Evolutionary conservation across 2,329 filamentous ascomycete species (phyloP).

Genomic region (Gaeumannomyces tritici): DNA sequence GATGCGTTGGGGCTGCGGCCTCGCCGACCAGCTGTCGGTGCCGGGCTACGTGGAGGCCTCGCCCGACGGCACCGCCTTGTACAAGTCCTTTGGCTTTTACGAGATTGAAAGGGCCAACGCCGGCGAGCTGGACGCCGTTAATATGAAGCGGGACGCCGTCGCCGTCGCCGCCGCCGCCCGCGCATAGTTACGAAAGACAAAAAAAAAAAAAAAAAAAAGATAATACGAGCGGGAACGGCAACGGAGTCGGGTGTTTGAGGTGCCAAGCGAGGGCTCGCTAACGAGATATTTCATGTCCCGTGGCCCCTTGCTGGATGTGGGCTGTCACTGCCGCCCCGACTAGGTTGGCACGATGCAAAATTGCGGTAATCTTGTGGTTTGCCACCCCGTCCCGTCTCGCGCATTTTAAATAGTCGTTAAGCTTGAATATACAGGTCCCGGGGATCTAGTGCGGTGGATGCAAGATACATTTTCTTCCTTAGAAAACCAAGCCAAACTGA

Average conservation of each 20-base stretch:
- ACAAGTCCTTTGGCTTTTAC: slow-evolving; percentile 25
- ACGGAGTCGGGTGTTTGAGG: not conserved
- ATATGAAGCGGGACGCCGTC: slow-evolving; percentile 5
- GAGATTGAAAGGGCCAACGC: slow-evolving; percentile 13
- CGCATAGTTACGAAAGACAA: no score
- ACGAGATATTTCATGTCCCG: not conserved
- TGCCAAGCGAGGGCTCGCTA: not conserved
- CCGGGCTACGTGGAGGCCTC: slow-evolving; percentile 26
- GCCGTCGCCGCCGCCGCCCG: no score
- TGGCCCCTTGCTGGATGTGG: not conserved
- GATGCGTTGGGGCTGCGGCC: slow-evolving; percentile 22
- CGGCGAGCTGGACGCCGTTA: not conserved
- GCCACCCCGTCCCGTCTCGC: no score
- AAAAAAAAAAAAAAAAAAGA: no score
- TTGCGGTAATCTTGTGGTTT: not conserved
- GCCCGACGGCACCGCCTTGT: slow-evolving; percentile 19
- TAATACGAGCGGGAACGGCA: no score
- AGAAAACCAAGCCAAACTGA: no score
- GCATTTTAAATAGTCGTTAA: no score
- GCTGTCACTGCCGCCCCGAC: not conserved
- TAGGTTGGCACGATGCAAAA: not conserved
- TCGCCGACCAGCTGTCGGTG: slow-evolving; percentile 25
- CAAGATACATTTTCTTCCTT: no score
- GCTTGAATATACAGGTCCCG: no score
- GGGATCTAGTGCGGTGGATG: no score